These are phyloP conservation scores for Tricholoma hemisulphureum DNA, from an alignment of 768 basidiomycete species.

Conservation along the genomic window DNA sequence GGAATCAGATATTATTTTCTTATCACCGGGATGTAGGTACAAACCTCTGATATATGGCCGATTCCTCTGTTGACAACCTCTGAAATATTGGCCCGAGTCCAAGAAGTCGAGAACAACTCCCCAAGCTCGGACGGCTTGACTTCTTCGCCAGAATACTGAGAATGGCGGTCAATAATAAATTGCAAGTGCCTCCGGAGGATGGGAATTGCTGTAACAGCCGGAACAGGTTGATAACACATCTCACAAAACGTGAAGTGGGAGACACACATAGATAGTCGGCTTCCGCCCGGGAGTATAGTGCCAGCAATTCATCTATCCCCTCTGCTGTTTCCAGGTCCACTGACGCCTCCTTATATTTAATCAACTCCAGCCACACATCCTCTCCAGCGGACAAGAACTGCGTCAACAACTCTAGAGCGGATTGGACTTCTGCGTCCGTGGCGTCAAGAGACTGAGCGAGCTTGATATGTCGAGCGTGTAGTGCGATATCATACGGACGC, in stretches of 20 bases:
- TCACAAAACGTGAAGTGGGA: neutral
- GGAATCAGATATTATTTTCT: neutral
- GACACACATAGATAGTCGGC: slow-evolving; percentile 77
- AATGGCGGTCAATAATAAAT: slow-evolving; percentile 49
- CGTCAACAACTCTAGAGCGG: slow-evolving; percentile 66
- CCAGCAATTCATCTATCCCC: slow-evolving; percentile 55
- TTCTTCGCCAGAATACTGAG: slow-evolving; percentile 39
- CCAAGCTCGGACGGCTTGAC: slow-evolving; percentile 50
- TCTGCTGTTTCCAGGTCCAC: slow-evolving; percentile 51
- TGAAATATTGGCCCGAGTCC: slow-evolving; percentile 57
- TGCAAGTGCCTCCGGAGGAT: slow-evolving; percentile 67
- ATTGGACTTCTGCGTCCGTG: slow-evolving; percentile 55
- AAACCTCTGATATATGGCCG: slow-evolving; percentile 67
- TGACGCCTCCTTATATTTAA: slow-evolving; percentile 50
- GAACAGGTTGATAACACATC: neutral
- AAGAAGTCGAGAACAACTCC: slow-evolving; percentile 57
- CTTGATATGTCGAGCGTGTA: slow-evolving; percentile 68
- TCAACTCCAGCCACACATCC: slow-evolving; percentile 72
- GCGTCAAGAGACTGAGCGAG: slow-evolving; percentile 55
- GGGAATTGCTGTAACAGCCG: slow-evolving; percentile 57
- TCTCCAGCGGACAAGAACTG: slow-evolving; percentile 63
- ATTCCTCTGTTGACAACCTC: slow-evolving; percentile 56
- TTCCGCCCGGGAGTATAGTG: slow-evolving; percentile 65
- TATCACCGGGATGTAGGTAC: slow-evolving; percentile 5
- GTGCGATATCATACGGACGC: slow-evolving; percentile 57